Conservation (phyloP, 331 rosid genomes). For the Ulmus americana region DNA sequence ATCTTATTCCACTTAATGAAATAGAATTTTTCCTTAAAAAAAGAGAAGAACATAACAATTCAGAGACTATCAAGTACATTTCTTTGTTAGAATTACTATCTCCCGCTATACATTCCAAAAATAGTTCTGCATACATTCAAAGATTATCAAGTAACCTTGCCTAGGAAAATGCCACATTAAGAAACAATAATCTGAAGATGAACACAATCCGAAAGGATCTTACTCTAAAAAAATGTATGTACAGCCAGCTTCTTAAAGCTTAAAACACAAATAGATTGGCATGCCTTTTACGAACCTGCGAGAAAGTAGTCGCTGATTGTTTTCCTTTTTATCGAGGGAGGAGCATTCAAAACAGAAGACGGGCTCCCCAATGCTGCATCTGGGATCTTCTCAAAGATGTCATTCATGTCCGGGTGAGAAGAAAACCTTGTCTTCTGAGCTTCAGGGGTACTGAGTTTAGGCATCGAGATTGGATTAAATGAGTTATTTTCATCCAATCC, state of each 20-base stretch:
- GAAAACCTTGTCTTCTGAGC: slow-evolving; percentile 35
- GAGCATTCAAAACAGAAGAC: slow-evolving; percentile 84
- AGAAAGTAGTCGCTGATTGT: slow-evolving; percentile 83
- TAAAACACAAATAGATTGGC: no score
- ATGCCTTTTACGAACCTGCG: slow-evolving; percentile 33
- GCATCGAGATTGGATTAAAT: slow-evolving; percentile 36
- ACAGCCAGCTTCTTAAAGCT: slow-evolving; percentile 11
- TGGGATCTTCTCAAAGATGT: slow-evolving; percentile 56
- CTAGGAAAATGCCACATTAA: neutral
- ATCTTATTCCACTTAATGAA: no score
- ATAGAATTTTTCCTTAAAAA: neutral
- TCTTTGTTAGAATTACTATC: neutral
- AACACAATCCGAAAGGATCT: slow-evolving; percentile 3
- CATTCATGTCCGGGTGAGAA: slow-evolving; percentile 28
- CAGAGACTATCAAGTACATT: neutral
- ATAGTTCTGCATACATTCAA: slow-evolving; percentile 33
- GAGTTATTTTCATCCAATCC: slow-evolving; percentile 10
- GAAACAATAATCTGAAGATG: neutral
- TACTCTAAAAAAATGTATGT: slow-evolving; percentile 24
- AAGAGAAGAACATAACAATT: neutral
- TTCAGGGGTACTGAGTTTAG: slow-evolving; percentile 45
- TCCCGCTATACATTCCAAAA: slow-evolving; percentile 21
- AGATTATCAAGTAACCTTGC: neutral
- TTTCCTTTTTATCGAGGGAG: slow-evolving; percentile 67
- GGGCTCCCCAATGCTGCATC: slow-evolving; percentile 74